Conservation (phyloP, 352 stramenopile species). For the Chrysophaeum taylorii region DNA sequence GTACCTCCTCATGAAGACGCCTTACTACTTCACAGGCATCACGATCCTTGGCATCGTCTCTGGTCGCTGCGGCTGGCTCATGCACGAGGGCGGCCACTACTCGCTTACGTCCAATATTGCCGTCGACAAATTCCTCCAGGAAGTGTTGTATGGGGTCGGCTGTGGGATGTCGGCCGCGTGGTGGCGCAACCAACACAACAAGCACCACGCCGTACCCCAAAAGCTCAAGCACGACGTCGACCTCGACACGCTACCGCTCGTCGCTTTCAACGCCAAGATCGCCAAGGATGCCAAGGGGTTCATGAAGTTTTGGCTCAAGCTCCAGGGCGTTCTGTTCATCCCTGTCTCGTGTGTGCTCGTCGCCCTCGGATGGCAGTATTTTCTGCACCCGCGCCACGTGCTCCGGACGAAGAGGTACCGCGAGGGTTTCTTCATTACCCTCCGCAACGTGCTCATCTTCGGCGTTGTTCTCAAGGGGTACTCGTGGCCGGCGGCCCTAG, state of each 20-base stretch:
- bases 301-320: constrained; percentile 20
- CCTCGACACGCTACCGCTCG: constrained; percentile 30
- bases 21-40: constrained; percentile 10
- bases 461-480: constrained; percentile 1
- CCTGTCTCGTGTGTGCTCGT: constrained; percentile 26
- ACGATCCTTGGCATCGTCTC: constrained; percentile 16
- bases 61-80: constrained; percentile 32
- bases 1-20: constrained; percentile 16
- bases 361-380: constrained; percentile 25
- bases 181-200: constrained; percentile 34
- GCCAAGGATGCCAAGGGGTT: constrained; percentile 5
- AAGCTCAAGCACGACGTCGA: constrained; percentile 32
- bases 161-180: constrained; percentile 26
- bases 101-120: constrained; percentile 27
- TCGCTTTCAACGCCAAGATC: constrained; percentile 31
- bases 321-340: constrained; percentile 28
- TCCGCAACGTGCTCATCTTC: constrained; percentile 14
- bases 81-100: constrained; percentile 34
- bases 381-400: constrained; percentile 31
- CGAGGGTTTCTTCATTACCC: constrained; percentile 2
- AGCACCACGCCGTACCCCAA: constrained; percentile 32
- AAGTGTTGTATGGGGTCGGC: constrained; percentile 26
- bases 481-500: constrained; percentile 8
- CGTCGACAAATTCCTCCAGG: constrained; percentile 23
- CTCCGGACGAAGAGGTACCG: constrained; percentile 19